These are phyloP conservation scores for Acorus gramineus DNA, from an alignment of 106 monocot species.

Conservation along the genomic window DNA sequence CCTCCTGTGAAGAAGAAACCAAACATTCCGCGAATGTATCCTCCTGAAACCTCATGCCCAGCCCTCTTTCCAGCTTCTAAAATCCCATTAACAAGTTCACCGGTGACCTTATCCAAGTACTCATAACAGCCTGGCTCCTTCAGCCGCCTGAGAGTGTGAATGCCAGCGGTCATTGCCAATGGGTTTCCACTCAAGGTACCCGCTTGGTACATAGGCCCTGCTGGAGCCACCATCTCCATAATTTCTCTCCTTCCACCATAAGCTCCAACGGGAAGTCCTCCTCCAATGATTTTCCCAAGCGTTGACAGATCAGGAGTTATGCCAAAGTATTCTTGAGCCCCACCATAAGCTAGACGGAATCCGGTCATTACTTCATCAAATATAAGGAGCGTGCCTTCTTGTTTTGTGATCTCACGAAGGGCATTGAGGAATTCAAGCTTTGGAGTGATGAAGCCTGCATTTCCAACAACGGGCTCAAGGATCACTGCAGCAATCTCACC, in stretches of 20 bases:
- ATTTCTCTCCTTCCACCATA: conserved; percentile 85
- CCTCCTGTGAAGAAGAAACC: conserved; percentile 60
- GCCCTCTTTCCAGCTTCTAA: conserved; percentile 39
- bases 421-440: conserved; percentile 43
- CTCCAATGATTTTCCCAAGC: conserved; percentile 79
- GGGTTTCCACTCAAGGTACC: conserved; percentile 71
- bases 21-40: conserved; percentile 62
- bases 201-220: conserved; percentile 88
- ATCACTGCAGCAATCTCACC: conserved; percentile 83
- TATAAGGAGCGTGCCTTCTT: conserved; percentile 58
- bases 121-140: conserved; percentile 56
- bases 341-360: conserved; percentile 79
- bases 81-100: conserved; percentile 44
- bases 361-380: conserved; percentile 99
- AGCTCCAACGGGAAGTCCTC: conserved; percentile 89
- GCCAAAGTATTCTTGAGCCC: conserved; percentile 82
- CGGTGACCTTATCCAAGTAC: conserved; percentile 55
- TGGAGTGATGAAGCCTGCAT: conserved; percentile 82
- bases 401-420: conserved; percentile 52
- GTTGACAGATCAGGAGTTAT: conserved; percentile 78
- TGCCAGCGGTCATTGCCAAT: conserved; percentile 78
- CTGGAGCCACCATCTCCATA: conserved; percentile 94
- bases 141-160: conserved; percentile 46
- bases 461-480: conserved; percentile 89
- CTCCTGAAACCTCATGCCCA: conserved; percentile 62